Evolutionary conservation across 441 rosid species (phyloP), one percentile per base, ranked within the genome.

Genomic region (Pelargonium fulgidum): DNA sequence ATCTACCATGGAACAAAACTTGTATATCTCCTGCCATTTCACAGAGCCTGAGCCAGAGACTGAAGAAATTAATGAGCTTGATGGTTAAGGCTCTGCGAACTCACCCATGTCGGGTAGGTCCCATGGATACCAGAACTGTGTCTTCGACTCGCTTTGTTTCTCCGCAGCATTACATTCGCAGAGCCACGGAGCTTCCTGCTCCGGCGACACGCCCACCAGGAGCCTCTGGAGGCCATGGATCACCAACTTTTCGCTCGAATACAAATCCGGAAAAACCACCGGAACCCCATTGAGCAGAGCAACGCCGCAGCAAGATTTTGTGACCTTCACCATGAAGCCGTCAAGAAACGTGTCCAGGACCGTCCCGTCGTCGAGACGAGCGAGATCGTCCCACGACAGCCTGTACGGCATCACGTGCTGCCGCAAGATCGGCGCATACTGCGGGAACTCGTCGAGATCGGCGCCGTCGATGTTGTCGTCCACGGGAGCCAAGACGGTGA

Each of bases 201-300:
- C 58, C 58, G 58, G 7, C 17, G 58, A 50, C 5, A 50, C 5
- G 58, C 8, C 58, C 7, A 50, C 58, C 4, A 50, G 58, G 58
- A 50, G 17, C 58, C 58, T 50, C 58, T 50, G 58, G 16, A 50
- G 58, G 7, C 58, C 58, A n/a, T 50, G 58, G 19, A 50, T n/a
- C 58, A 50, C 8, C 58, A 50, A 50, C 5, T 6, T 14, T 8
- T 50, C 58, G 58, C 19, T 50, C 20, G 58, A 50, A 17, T 50
- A 50, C 58, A 50, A n/a, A 50, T 50, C 58, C 20, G 58, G 58
- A 4, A 50, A 50, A n/a, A 50, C 2, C 58, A 50, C 17, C 19
- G 58, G 58, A 50, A 50, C 58, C 58, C 58, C 58, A 50, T 50
- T 50, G 58, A 50, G 58, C 19, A 50, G 19, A 50, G 58, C 58